Base-by-base conservation (phyloP, 495 filamentous ascomycete species). In the Daldinia childiae region DNA sequence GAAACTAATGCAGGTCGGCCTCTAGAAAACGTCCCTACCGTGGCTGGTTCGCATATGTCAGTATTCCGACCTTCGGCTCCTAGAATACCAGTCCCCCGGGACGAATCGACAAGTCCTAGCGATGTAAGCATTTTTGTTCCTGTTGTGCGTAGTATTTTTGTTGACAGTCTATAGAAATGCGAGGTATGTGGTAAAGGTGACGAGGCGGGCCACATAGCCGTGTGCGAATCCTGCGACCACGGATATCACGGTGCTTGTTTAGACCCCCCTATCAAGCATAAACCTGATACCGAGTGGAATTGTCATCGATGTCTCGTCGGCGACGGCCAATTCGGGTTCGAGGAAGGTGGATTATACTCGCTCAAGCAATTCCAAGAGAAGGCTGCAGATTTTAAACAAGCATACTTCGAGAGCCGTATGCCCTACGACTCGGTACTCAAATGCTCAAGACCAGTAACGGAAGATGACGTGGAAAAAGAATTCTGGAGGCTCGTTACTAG, bases 21-120 rank as follows among this genome's bases (percentile, higher is more conserved):
- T 78, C 65, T 80, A 94, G 93, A 95, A 86, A 87, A 88, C 43
- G 90, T 91, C 59, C 95, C 95, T 17, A 97, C 92, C 41, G 92
- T 98, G 64, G 93, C 93, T 68, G 95, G 96, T 30, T 97, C 94
- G 39, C 93, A 98, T 82, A 99, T 98, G 95, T 95, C 91, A 63
- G 85, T 97, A 65, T 92, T 97, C 73, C 91, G 94, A 50, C 93
- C 93, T 41, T 89, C 91, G 9, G 90, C 86, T 19, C 91, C 93
- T 5, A 88, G 90, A 65, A 86, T 89, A 58, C 71, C 71, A 36
- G 26, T 51, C 26, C 85, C 89, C 63, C 83, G 86, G 39, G 93
- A 93, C 58, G 90, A 89, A 71, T 85, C 86, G 24, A 84, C 86
- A 27, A 87, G 87, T 69, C 87, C 88, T 4, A 93, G 93, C 73